A percentile compares a stretch with the other conserved stretches of the same genome.
These are phyloP conservation scores for Imleria badia DNA, from an alignment of 768 basidiomycete species.

Conservation along the genomic window DNA sequence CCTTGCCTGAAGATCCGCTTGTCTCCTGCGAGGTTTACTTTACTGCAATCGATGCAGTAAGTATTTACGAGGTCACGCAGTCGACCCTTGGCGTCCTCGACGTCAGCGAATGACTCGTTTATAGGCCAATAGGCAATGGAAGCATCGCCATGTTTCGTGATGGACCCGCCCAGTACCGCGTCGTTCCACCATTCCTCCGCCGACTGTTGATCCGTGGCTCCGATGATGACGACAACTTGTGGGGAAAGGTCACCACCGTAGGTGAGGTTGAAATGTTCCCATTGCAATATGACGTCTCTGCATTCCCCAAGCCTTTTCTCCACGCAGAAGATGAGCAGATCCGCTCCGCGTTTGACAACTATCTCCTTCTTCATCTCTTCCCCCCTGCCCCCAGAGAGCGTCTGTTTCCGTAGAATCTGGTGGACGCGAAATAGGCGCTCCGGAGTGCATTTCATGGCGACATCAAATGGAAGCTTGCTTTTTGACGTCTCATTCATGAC, in stretches of 20 bases:
- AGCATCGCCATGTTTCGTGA: not conserved
- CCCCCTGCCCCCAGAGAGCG: not conserved
- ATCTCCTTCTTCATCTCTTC: slow-evolving; percentile 5
- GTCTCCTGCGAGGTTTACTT: slow-evolving; percentile 6
- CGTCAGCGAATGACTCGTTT: not conserved
- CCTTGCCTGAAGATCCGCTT: slow-evolving; percentile 13
- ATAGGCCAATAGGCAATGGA: slow-evolving; percentile 21
- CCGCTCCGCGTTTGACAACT: slow-evolving; percentile 21
- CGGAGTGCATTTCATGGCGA: slow-evolving; percentile 10
- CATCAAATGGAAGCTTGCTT: slow-evolving; percentile 20
- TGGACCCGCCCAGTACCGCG: not conserved
- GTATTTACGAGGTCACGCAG: slow-evolving; percentile 17
- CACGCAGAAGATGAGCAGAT: slow-evolving; percentile 26
- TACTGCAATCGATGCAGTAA: slow-evolving; percentile 26
- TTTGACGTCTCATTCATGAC: not conserved
- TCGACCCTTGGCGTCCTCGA: slow-evolving; percentile 1
- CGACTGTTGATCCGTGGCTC: slow-evolving; percentile 15
- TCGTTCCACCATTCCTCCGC: slow-evolving; percentile 23
- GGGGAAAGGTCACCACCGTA: slow-evolving; percentile 29
- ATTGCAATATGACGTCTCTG: slow-evolving; percentile 17
- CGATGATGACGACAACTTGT: slow-evolving; percentile 21
- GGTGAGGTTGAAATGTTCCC: slow-evolving; percentile 23
- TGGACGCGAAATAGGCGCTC: slow-evolving; percentile 20
- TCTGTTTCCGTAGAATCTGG: slow-evolving; percentile 15
- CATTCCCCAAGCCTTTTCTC: not conserved